Percentiles rank a stretch among this genome's conserved stretches.
Conservation (phyloP, 2,329 filamentous ascomycete species). For the Mycosphaerella sp. region DNA sequence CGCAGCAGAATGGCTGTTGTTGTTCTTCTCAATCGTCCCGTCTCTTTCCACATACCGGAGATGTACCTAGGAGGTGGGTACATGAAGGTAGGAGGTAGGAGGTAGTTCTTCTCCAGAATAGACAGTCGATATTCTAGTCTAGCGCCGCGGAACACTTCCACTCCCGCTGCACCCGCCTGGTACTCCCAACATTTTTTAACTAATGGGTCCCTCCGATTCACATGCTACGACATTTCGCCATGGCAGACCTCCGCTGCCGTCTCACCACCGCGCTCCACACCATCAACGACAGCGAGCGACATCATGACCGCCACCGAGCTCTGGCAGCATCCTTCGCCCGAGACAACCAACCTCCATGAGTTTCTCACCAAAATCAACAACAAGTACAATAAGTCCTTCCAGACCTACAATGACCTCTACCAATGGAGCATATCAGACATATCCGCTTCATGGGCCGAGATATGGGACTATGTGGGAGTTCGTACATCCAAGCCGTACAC, state of each 20-base stretch:
- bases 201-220: too few species aligned
- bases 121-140: neutral
- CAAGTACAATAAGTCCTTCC: constrained; percentile 57
- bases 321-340: constrained; percentile 37
- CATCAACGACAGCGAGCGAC: neutral
- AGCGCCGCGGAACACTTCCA: neutral
- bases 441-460: constrained; percentile 72
- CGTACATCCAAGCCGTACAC: constrained; percentile 57
- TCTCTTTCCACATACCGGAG: too few species aligned
- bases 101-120: neutral
- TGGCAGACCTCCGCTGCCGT: neutral
- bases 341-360: constrained; percentile 40
- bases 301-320: constrained; percentile 17
- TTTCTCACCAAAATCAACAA: constrained; percentile 57
- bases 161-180: neutral
- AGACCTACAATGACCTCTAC: constrained; percentile 68
- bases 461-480: constrained; percentile 78
- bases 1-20: neutral
- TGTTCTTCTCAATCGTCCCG: neutral
- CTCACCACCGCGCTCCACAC: neutral
- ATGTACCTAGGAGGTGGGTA: neutral
- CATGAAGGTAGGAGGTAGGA: neutral
- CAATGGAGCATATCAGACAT: constrained; percentile 77
- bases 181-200: neutral
- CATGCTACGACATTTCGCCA: neutral